Evolutionary conservation across 257 asterid genomes (phyloP), one percentile per base, ranked within the genome.

Genomic region (Solanum bukasovii): DNA sequence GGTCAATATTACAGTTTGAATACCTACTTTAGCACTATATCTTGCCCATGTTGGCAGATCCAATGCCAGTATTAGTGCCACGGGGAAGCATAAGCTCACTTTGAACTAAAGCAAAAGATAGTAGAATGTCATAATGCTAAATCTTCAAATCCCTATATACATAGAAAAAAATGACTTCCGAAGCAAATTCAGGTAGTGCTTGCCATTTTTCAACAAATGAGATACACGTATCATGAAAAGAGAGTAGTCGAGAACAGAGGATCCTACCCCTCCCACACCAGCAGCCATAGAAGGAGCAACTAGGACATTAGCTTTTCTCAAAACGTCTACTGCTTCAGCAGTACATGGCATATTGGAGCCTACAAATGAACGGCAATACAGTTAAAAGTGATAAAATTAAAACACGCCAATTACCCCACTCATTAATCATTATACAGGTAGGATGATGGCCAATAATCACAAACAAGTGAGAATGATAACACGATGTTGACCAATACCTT

Each of bases 311-410:
- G 96, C 98, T 93, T 96, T 96, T 87, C 98, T 93, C 88, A 97
- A 88, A 82, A 97, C 92, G 86, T 97, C 99, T 87, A 93, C 96
- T 71, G 99, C 99, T 88, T 95, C 99, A 37, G 98, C 95, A 37
- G 96, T 93, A 88, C 98, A 96, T 25, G 99, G 99, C 99, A 97
- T 97, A 91, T 93, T 97, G 73, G 99, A 97, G 44, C 99, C 99
- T 97, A 84, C 89, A 86, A 87, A 86, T 8, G 42, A 84, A 87
- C 52, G 16, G 23, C 25, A 85, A 79, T 34, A 29, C 83, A 83
- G 90, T 89, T 31, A 87, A 87, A 65, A 77, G 9, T n/a, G 73
- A 88, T 46, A 82, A 88, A 70, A 88, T 7, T 44, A 27, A 42
- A 31, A 29, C 68, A 82, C 1, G 21, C 20, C 44, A 82, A 31